Evolutionary conservation across 2,329 filamentous ascomycete genomes (phyloP).

Genomic region (Aphanoascus verrucosus): DNA sequence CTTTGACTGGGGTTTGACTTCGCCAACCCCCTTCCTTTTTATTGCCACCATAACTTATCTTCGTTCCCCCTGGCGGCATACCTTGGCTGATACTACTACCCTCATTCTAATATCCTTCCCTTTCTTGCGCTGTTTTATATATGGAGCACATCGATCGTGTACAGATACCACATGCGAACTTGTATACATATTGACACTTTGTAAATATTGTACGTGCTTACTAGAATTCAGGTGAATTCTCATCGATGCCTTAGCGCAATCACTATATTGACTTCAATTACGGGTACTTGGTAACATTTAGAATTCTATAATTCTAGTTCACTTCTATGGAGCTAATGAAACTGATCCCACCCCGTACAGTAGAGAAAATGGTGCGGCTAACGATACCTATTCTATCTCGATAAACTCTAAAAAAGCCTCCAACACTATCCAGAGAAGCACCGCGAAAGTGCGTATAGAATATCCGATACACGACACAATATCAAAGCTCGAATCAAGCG

Average conservation of each 20-base stretch:
- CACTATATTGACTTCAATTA: no score
- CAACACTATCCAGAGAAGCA: slow-evolving; percentile 41
- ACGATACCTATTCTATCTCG: no score
- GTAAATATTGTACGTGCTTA: not conserved
- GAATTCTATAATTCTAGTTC: no score
- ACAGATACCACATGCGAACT: not conserved
- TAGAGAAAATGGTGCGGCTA: no score
- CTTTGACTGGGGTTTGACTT: not conserved
- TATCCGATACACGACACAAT: slow-evolving; percentile 49
- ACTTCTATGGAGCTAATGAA: no score
- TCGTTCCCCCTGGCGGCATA: not conserved
- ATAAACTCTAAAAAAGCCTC: no score
- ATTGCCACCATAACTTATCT: not conserved
- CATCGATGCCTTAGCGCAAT: no score
- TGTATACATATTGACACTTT: not conserved
- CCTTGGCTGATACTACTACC: not conserved
- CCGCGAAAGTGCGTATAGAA: slow-evolving; percentile 60
- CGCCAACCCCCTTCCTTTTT: not conserved
- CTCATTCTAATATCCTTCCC: not conserved
- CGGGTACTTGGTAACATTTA: no score
- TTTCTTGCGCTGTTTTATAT: not conserved
- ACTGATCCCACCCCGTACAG: no score
- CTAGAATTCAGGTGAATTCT: not conserved
- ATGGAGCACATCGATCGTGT: not conserved
- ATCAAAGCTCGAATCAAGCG: slow-evolving; percentile 56